phyloP scores from a whole-genome alignment of 345 rosid genomes.

The Melaleuca quinquenervia region DNA sequence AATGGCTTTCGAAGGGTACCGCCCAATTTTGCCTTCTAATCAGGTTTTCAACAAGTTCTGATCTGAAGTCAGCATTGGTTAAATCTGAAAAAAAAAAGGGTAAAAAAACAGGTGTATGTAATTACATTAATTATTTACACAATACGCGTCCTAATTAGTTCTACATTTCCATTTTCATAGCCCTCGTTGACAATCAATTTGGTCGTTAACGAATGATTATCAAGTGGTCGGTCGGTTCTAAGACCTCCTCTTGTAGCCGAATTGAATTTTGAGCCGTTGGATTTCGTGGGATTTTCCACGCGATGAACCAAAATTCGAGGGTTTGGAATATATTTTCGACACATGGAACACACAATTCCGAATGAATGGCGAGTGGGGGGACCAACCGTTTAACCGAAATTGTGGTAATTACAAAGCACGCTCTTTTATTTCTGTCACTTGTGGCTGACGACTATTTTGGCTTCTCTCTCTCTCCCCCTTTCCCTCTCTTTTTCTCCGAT shows the following conservation, averaged over 20 bases:
- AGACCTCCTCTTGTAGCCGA: neutral
- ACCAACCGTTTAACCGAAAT: neutral
- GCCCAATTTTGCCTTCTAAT: neutral
- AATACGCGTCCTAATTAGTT: fast-evolving
- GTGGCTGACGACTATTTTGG: neutral
- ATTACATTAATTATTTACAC: neutral
- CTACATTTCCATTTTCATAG: fast-evolving
- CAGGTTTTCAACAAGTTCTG: neutral
- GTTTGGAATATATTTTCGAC: neutral
- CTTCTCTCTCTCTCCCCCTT: neutral
- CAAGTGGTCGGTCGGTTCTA: fast-evolving
- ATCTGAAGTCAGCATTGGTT: fast-evolving
- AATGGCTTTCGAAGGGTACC: neutral
- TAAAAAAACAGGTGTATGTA: neutral
- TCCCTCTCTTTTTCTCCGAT: neutral
- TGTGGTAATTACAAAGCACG: neutral
- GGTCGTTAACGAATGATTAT: fast-evolving
- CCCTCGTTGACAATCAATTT: fast-evolving
- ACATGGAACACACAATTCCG: neutral
- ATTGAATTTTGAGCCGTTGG: too few relatives aligned
- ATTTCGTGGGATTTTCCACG: neutral
- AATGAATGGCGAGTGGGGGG: neutral
- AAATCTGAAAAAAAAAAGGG: neutral
- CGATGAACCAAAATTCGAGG: neutral
- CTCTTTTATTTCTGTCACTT: neutral